These are phyloP conservation scores for Cladosporium sp. DNA, from an alignment of 2,329 filamentous ascomycete species.

Conservation along the genomic window DNA sequence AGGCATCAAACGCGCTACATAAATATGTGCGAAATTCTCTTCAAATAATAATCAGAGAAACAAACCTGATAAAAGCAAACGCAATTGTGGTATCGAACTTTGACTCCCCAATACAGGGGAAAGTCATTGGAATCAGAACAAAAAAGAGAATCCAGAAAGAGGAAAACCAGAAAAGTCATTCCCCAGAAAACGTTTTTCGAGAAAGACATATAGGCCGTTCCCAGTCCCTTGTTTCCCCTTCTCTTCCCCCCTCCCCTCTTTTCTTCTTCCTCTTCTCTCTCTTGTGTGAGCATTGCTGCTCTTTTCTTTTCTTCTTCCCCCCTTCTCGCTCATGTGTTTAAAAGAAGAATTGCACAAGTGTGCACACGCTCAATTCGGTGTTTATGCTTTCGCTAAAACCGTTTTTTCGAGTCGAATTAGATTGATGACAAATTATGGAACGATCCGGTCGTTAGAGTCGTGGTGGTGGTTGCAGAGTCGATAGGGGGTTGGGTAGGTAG, in stretches of 20 bases:
- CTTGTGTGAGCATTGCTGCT: not conserved
- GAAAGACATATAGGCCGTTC: not conserved
- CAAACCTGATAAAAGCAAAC: not conserved
- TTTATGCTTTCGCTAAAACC: not conserved
- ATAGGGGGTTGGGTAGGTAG: not conserved
- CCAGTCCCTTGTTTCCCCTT: not conserved
- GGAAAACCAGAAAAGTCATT: not conserved
- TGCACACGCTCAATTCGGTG: not conserved
- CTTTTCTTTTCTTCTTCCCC: no score
- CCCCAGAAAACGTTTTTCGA: not conserved
- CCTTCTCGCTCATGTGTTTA: not conserved
- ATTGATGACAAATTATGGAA: slow-evolving; percentile 4
- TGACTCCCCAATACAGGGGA: not conserved
- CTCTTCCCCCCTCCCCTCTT: not conserved
- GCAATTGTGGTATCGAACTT: slow-evolving; percentile 19
- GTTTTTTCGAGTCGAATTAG: not conserved
- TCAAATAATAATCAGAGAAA: not conserved
- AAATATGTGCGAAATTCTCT: not conserved
- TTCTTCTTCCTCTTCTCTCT: not conserved
- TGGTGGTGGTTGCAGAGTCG: not conserved
- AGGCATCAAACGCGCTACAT: not conserved
- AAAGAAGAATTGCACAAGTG: not conserved
- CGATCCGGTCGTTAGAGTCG: slow-evolving; percentile 7
- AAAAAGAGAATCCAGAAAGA: not conserved
- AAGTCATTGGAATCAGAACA: slow-evolving; percentile 12